Evolutionary conservation across 1,139 yeast genomes (phyloP).

Genomic region (Pichia kudriavzevii): DNA sequence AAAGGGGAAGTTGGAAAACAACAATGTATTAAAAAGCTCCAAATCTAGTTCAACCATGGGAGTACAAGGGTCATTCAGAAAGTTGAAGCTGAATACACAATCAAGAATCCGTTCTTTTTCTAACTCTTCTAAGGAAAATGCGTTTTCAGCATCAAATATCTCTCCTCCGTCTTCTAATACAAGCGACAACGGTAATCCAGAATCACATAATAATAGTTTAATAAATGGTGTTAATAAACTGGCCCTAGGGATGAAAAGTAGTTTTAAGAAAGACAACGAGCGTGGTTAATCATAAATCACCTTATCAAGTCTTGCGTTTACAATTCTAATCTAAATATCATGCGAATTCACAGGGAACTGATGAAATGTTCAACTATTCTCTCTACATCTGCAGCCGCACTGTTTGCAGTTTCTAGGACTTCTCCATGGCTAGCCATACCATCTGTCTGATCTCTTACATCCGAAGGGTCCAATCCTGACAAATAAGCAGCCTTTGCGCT

Average conservation of each 20-base stretch:
- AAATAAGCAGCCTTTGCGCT: constrained; percentile 45
- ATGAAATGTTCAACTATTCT: constrained; percentile 58
- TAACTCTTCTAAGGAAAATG: constrained; percentile 1
- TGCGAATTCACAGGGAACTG: constrained; percentile 27
- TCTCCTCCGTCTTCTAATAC: not conserved
- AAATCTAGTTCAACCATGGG: constrained; percentile 4
- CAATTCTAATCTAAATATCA: no score
- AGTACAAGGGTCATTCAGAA: constrained; percentile 11
- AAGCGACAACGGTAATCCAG: constrained; percentile 1
- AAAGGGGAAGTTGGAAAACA: constrained; percentile 4
- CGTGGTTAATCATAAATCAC: not conserved
- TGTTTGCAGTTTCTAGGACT: constrained; percentile 74
- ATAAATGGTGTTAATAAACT: constrained; percentile 8
- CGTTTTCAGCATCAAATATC: not conserved
- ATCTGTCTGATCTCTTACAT: constrained; percentile 40
- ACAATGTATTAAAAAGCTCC: not conserved
- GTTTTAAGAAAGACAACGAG: constrained; percentile 5
- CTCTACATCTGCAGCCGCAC: constrained; percentile 77
- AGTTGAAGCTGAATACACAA: constrained; percentile 10
- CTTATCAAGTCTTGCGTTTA: not conserved
- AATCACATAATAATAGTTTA: constrained; percentile 6
- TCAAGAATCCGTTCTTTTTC: constrained; percentile 7
- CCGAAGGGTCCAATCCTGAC: constrained; percentile 4
- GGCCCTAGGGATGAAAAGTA: constrained; percentile 5
- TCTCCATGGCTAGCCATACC: constrained; percentile 90